A percentile compares a stretch with the other conserved stretches of the same genome.
Evolutionary conservation across 2,329 filamentous ascomycete species (phyloP).

Genomic region (Ustulina deusta): DNA sequence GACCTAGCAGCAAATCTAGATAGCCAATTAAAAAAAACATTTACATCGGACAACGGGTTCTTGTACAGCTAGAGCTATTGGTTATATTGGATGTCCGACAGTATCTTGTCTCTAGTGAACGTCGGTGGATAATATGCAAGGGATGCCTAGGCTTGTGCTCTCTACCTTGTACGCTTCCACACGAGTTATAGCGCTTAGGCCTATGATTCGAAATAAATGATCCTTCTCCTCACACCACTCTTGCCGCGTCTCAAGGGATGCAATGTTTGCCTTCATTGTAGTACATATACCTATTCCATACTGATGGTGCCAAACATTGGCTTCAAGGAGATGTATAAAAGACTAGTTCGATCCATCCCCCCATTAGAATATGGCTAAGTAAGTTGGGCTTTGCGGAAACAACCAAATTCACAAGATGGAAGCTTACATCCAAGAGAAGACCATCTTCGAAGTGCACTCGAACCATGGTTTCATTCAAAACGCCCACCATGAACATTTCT

Average conservation of each 20-base stretch:
- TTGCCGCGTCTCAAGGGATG: not conserved
- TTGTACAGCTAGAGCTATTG: not conserved
- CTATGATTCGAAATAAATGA: not conserved
- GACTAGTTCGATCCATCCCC: not conserved
- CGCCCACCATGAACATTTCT: not conserved
- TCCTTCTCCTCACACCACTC: too few relatives aligned
- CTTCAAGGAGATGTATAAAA: not conserved
- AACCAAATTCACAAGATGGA: not conserved
- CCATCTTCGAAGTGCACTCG: slow-evolving; percentile 4
- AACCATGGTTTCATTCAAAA: not conserved
- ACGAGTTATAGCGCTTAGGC: not conserved
- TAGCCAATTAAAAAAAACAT: not conserved
- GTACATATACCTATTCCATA: not conserved
- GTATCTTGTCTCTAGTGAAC: too few relatives aligned
- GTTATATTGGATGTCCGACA: too few relatives aligned
- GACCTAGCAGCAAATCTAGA: not conserved
- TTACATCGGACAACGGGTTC: not conserved
- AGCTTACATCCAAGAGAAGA: not conserved
- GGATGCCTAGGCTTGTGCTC: not conserved
- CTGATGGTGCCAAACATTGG: not conserved
- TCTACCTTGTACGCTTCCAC: not conserved
- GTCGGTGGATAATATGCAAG: not conserved
- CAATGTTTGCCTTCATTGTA: not conserved
- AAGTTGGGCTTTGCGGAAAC: too few relatives aligned
- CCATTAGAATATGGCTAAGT: not conserved